Conservation (phyloP, 345 rosid species). For the Eucalyptus caleyi region DNA sequence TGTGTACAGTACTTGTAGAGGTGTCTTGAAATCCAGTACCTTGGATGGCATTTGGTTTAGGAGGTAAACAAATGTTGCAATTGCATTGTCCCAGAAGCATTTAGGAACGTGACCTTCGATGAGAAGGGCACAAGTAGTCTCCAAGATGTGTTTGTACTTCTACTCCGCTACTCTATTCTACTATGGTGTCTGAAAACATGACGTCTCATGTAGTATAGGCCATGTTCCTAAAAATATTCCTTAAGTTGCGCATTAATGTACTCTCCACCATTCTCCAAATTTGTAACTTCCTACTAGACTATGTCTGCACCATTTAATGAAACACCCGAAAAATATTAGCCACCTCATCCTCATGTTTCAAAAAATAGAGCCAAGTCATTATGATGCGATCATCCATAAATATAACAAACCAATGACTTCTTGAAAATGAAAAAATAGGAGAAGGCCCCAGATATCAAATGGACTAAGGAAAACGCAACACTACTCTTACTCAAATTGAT, state of each 20-base stretch:
- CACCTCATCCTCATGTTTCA: not conserved
- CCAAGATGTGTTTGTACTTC: not conserved
- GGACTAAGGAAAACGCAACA: not conserved
- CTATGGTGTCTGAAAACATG: not conserved
- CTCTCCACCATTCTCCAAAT: no score
- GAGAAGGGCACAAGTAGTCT: not conserved
- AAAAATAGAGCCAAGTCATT: not conserved
- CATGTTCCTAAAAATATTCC: not conserved
- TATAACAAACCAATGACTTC: not conserved
- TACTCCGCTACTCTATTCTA: not conserved
- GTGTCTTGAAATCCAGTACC: not conserved
- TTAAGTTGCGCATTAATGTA: not conserved
- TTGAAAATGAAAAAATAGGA: fast-evolving
- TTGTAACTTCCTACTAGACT: no score
- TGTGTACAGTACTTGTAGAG: not conserved
- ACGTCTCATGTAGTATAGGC: not conserved
- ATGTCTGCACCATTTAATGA: no score
- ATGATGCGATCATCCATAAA: not conserved
- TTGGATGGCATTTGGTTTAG: not conserved
- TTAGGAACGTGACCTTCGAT: not conserved
- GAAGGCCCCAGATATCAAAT: not conserved
- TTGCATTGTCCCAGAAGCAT: not conserved
- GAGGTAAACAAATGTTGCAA: not conserved
- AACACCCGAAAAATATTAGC: no score
- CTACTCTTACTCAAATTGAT: not conserved